These are phyloP conservation scores for Gonapodya prolifera DNA, from an alignment of 192 early-diverging fungal genomes.

Conservation along the genomic window DNA sequence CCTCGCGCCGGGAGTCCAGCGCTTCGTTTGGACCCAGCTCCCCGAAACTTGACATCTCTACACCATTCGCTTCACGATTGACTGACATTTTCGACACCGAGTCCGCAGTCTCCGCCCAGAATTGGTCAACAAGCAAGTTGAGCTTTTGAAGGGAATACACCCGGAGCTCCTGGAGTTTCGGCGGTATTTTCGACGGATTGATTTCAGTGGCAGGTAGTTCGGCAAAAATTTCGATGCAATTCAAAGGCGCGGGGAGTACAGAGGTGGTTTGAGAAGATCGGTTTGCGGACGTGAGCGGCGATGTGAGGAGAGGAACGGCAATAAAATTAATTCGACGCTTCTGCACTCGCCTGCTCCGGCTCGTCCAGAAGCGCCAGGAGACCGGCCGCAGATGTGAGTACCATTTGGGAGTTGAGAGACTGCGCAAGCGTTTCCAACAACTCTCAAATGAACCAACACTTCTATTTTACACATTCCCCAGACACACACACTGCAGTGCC, in stretches of 20 bases:
- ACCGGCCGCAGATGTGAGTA: conserved; percentile 49
- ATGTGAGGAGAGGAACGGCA: background rate
- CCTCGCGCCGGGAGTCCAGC: no score
- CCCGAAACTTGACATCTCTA: no score
- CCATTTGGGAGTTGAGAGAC: conserved; percentile 7
- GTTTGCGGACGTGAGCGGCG: background rate
- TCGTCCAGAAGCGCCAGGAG: conserved; percentile 92
- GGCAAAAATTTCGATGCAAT: background rate
- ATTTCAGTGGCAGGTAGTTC: background rate
- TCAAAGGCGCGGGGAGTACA: no score
- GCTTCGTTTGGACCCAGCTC: no score
- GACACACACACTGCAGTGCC: no score
- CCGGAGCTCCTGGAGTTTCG: conserved; percentile 48
- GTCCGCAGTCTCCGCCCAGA: conserved; percentile 98
- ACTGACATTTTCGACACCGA: conserved; percentile 75
- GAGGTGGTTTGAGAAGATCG: background rate
- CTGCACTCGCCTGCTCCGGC: conserved; percentile 41
- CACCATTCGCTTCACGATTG: background rate
- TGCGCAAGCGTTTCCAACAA: no score
- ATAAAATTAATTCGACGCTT: background rate
- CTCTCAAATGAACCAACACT: no score
- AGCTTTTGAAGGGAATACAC: conserved; percentile 88
- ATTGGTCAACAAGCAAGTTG: conserved; percentile 75
- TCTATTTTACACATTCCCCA: no score
- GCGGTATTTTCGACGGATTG: background rate